phyloP scores from a whole-genome alignment of 305 asterid species.

The Solanum aculeatissimum region DNA sequence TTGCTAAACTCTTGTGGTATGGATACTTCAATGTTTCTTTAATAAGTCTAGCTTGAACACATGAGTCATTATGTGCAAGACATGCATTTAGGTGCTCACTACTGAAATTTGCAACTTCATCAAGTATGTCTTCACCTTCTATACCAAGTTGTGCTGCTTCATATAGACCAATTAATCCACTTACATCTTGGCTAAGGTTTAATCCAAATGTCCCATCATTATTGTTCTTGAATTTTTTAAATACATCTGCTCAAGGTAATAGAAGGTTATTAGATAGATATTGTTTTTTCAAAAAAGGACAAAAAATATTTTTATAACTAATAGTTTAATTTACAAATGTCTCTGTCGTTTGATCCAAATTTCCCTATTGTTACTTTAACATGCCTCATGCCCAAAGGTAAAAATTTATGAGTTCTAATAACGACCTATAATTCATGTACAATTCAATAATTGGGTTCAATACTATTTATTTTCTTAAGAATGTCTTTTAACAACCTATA shows the following conservation, averaged over 20 bases:
- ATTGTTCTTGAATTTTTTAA: conserved; percentile 19
- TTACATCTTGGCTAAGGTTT: neutral
- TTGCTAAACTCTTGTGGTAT: conserved; percentile 12
- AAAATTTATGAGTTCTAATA: no score
- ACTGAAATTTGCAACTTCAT: conserved; percentile 24
- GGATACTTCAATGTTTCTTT: conserved; percentile 13
- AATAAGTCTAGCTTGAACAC: neutral
- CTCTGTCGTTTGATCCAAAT: no score
- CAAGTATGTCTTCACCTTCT: conserved; percentile 32
- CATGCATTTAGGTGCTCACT: conserved; percentile 5
- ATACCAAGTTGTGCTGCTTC: conserved; percentile 36
- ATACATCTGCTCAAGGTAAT: conserved; percentile 13
- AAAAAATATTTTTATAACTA: no score
- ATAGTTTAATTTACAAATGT: no score
- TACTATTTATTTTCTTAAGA: no score
- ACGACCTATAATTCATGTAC: no score
- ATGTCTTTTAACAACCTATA: no score
- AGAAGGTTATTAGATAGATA: no score
- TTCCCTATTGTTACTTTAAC: no score
- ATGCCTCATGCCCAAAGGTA: no score
- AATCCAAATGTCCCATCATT: conserved; percentile 8
- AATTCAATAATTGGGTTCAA: no score
- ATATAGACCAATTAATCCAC: conserved; percentile 20
- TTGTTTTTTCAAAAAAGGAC: no score
- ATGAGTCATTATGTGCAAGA: neutral